These are phyloP conservation scores for Fusarium ramigenum DNA, from an alignment of 2,329 filamentous ascomycete genomes.

Conservation along the genomic window DNA sequence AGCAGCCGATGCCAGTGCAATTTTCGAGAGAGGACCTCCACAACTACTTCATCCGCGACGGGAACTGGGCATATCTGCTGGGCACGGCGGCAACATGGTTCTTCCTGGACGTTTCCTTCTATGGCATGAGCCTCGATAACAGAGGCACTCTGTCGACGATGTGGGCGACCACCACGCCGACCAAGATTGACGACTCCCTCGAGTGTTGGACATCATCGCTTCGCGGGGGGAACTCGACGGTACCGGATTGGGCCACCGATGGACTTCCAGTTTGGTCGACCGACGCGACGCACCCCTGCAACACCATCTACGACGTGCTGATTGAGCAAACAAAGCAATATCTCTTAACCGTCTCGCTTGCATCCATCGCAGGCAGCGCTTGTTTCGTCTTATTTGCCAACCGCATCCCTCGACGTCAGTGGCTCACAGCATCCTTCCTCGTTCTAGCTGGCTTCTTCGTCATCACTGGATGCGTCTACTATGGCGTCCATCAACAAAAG, in stretches of 20 bases:
- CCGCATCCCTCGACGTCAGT: slow-evolving; percentile 57
- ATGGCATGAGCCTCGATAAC: slow-evolving; percentile 61
- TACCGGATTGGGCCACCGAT: slow-evolving; percentile 52
- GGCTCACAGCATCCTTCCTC: slow-evolving; percentile 61
- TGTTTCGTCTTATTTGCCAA: slow-evolving; percentile 61
- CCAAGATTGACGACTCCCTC: slow-evolving; percentile 50
- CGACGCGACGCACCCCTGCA: slow-evolving; percentile 58
- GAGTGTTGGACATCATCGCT: slow-evolving; percentile 60
- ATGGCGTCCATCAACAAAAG: slow-evolving; percentile 54
- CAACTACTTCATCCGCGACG: slow-evolving; percentile 59
- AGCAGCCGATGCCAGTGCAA: slow-evolving; percentile 55
- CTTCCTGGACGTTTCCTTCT: slow-evolving; percentile 64
- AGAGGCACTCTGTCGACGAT: slow-evolving; percentile 50
- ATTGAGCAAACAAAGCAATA: slow-evolving; percentile 64
- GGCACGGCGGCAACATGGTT: slow-evolving; percentile 61
- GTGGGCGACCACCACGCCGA: slow-evolving; percentile 50
- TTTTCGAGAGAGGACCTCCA: slow-evolving; percentile 60
- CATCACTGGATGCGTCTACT: slow-evolving; percentile 61
- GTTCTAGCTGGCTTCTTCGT: slow-evolving; percentile 58
- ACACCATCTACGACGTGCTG: slow-evolving; percentile 62
- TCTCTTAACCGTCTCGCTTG: slow-evolving; percentile 60
- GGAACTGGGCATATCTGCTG: slow-evolving; percentile 50
- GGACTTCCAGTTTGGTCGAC: slow-evolving; percentile 61
- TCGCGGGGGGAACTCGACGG: slow-evolving; percentile 53
- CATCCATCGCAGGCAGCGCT: slow-evolving; percentile 60